Conservation (phyloP, 306 rosid genomes). For the Vigna angularis region DNA sequence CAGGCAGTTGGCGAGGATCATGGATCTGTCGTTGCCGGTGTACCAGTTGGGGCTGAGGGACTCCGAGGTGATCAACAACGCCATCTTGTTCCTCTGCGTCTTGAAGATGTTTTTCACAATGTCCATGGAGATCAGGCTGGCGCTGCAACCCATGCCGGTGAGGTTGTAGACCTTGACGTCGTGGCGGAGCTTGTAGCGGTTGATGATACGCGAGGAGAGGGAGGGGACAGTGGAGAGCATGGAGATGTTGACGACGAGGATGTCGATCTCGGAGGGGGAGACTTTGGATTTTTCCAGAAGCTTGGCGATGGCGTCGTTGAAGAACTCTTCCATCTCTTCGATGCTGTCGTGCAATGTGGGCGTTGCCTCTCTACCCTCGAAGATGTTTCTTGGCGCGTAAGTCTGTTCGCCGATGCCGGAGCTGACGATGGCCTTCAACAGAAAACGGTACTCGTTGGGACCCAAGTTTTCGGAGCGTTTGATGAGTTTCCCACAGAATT, state of each 20-base stretch:
- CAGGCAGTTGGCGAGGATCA: conserved; percentile 79
- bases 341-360: conserved; percentile 65
- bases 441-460: conserved; percentile 70
- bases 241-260: conserved; percentile 82
- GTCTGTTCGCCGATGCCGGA: conserved; percentile 95
- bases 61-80: conserved; percentile 80
- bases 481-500: conserved; percentile 60
- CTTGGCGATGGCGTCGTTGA: conserved; percentile 60
- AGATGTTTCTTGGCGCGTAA: conserved; percentile 75
- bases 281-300: conserved; percentile 57
- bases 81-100: conserved; percentile 53
- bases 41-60: conserved; percentile 96
- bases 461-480: conserved; percentile 61
- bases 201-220: conserved; percentile 64
- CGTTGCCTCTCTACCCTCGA: conserved; percentile 62
- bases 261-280: conserved; percentile 68
- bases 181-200: conserved; percentile 69
- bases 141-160: conserved; percentile 95
- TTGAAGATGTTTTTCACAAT: conserved; percentile 63
- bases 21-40: conserved; percentile 72
- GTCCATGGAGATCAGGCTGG: conserved; percentile 79
- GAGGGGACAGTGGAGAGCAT: conserved; percentile 78
- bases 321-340: conserved; percentile 83
- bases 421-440: conserved; percentile 86
- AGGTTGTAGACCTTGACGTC: conserved; percentile 84